Percentiles rank a stretch among this genome's conserved stretches.
Evolutionary conservation across 2,329 filamentous ascomycete genomes (phyloP).

Genomic region (Leptographium lundbergii): DNA sequence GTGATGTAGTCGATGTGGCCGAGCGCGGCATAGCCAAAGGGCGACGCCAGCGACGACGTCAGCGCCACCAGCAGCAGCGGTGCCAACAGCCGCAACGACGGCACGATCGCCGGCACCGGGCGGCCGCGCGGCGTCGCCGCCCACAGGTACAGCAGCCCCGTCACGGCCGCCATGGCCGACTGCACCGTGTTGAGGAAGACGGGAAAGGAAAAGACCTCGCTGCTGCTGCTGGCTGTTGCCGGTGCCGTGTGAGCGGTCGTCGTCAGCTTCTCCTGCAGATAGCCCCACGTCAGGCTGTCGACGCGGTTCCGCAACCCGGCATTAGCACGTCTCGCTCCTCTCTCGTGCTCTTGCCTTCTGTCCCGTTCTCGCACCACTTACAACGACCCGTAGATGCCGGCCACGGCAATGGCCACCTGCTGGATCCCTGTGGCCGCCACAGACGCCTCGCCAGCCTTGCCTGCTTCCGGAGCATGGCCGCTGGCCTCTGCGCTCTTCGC

Average conservation of each 20-base stretch:
- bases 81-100: conserved; percentile 57
- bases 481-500: conserved; percentile 7
- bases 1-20: conserved; percentile 96
- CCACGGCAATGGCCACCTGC: conserved; percentile 77
- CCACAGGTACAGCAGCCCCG: conserved; percentile 70
- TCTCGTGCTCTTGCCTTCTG: background rate
- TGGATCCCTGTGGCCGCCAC: conserved; percentile 39
- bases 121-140: conserved; percentile 43
- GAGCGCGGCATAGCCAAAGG: conserved; percentile 87
- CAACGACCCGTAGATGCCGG: conserved; percentile 95
- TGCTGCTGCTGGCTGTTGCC: conserved; percentile 16
- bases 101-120: conserved; percentile 56
- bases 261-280: conserved; percentile 94
- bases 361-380: conserved; percentile 30
- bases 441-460: conserved; percentile 17
- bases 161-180: conserved; percentile 73
- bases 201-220: conserved; percentile 78
- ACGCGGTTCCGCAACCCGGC: no score
- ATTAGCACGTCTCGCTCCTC: background rate
- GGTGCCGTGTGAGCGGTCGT: conserved; percentile 69
- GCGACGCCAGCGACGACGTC: conserved; percentile 80
- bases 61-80: conserved; percentile 77
- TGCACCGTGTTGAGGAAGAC: conserved; percentile 96
- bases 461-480: conserved; percentile 7
- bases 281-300: conserved; percentile 76